Conservation (phyloP, 768 basidiomycete species). For the Russula ochroleuca region DNA sequence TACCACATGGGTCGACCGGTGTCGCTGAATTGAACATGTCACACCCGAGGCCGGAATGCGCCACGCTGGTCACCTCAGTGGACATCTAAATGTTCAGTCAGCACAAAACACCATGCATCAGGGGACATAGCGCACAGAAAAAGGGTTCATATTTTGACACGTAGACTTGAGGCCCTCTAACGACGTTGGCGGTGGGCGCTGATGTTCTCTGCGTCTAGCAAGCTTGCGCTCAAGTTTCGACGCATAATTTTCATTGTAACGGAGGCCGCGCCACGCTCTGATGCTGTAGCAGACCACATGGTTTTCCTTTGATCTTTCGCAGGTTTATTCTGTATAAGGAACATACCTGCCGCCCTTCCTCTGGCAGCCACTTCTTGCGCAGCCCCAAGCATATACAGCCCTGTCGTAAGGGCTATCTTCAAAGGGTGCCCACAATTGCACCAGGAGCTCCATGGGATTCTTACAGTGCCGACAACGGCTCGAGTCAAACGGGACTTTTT, state of each 20-base stretch:
- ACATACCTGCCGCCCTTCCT: conserved; percentile 72
- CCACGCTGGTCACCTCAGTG: conserved; percentile 27
- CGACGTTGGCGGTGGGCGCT: conserved; percentile 36
- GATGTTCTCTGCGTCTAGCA: conserved; percentile 38
- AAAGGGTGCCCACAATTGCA: conserved; percentile 89
- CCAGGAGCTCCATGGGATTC: conserved; percentile 71
- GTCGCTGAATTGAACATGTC: conserved; percentile 53
- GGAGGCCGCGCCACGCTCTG: conserved; percentile 75
- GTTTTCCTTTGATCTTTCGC: not conserved
- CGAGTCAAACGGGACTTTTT: conserved; percentile 56
- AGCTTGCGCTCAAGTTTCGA: conserved; percentile 60
- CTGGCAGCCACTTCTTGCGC: conserved; percentile 66
- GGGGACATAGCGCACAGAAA: conserved; percentile 47
- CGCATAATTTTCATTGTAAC: conserved; percentile 71
- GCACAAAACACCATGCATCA: not conserved
- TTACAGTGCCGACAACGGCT: conserved; percentile 70
- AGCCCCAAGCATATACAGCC: conserved; percentile 83
- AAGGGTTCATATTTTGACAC: conserved; percentile 54
- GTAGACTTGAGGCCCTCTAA: conserved; percentile 33
- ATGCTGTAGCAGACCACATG: conserved; percentile 46
- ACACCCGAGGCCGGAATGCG: conserved; percentile 54
- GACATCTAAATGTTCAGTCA: conserved; percentile 16
- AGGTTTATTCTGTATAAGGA: conserved; percentile 8
- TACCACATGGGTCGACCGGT: not conserved
- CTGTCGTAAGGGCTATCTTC: conserved; percentile 82